Conservation (phyloP, 768 basidiomycete genomes). For the Lactarius hatsudake region DNA sequence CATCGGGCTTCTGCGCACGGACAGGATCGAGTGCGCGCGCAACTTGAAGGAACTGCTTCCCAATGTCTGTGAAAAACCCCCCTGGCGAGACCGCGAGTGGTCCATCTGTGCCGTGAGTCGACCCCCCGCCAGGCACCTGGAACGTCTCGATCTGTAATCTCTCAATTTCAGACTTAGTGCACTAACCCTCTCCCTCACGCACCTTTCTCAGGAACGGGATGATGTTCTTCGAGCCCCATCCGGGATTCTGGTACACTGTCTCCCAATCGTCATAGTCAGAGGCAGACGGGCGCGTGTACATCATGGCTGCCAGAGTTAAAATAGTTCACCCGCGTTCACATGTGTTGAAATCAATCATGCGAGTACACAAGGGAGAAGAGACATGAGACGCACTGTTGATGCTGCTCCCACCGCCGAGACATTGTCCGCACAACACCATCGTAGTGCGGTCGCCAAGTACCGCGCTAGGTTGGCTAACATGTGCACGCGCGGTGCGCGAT, state of each 20-base stretch:
- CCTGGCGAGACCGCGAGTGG: constrained; percentile 42
- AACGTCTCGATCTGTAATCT: constrained; percentile 39
- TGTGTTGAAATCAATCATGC: background rate
- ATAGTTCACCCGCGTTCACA: background rate
- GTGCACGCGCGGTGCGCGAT: constrained; percentile 43
- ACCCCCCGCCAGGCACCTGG: constrained; percentile 31
- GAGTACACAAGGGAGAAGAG: background rate
- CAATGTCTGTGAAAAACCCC: constrained; percentile 30
- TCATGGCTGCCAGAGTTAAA: constrained; percentile 33
- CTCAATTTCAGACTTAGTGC: background rate
- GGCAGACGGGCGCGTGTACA: constrained; percentile 56
- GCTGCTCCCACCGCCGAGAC: constrained; percentile 59
- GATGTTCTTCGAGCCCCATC: constrained; percentile 57
- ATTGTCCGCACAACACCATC: constrained; percentile 45
- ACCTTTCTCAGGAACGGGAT: constrained; percentile 61
- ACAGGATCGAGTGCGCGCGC: constrained; percentile 28
- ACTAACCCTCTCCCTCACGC: background rate
- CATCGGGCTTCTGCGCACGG: constrained; percentile 24
- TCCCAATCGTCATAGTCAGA: constrained; percentile 51
- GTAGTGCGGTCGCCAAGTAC: constrained; percentile 45
- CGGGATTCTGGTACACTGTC: constrained; percentile 45
- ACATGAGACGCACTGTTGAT: constrained; percentile 48
- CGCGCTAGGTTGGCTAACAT: constrained; percentile 40
- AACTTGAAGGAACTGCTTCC: constrained; percentile 33
- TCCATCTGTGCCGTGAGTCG: constrained; percentile 46